Base-by-base conservation (phyloP, 768 basidiomycete genomes). In the Suillus luteus region DNA sequence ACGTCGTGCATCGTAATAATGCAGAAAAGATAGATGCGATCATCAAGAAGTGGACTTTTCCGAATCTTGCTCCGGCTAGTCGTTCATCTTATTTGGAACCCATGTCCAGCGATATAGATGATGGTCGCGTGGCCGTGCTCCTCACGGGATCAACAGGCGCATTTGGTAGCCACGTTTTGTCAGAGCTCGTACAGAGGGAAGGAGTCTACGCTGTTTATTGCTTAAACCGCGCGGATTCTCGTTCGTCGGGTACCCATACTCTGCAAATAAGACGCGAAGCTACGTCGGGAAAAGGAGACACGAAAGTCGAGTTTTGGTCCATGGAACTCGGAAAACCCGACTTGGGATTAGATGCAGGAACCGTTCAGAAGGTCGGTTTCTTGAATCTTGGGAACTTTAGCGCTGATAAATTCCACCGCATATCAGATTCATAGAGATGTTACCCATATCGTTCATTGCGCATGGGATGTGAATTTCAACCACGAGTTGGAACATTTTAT, bases 71-170 rank as follows among this genome's bases (percentile, higher is more conserved):
- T 22, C 11, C 46, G 11, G 11, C 11, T 2, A 24, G 12, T 12
- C 46, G 22, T 24, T 48, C 2, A 22, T 48, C 46, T 22, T 14
- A 48, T 14, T 48, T 24, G 46, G 46, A 48, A 48, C 12, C 22
- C 46, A 14, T 3, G 5, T 22, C 46, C 46, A 2, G 2, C 22
- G 22, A 48, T 48, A 3, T 48, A 5, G 22, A 48, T 12, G n/a
- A 48, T 5, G 22, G 22, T 48, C 46, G 12, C 12, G 0, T 48
- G 46, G 24, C 12, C 12, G 46, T 48, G 22, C 46, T 48, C 22
- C 46, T 48, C 46, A 48, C 46, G 6, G 46, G 46, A 48, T 48
- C 46, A 48, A 48, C 46, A 48, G 46, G 46, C 46, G 12, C 22
- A 6, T 48, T 48, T n/a, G 46, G 46, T 48, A 24, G 46, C 22